Evolutionary conservation across 345 rosid species (phyloP), one percentile per base, ranked within the genome.

Genomic region (Eutrema heterophyllum): DNA sequence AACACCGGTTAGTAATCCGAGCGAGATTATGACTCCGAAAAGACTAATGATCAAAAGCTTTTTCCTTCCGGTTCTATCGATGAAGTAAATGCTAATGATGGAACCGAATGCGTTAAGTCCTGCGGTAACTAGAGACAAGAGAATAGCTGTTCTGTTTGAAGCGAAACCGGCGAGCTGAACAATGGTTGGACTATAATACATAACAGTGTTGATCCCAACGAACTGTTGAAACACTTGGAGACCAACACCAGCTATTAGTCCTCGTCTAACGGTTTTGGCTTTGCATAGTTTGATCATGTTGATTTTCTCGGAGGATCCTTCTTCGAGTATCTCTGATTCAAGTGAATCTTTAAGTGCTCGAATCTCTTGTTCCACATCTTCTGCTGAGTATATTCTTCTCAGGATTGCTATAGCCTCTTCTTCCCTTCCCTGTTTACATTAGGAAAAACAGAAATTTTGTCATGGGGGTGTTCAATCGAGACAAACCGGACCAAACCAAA

Each of bases 101-200:
- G 96, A 86, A 38, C 97, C 96, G 0, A 76, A 32, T 5, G 96
- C 96, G 14, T 90, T 93, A 51, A 93, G 88, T 11, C 96, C 91
- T 3, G 98, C 71, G 0, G 85, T 87, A 60, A 90, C 82, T 8
- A 90, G 85, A 21, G 93, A 89, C 15, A 90, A 92, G 45, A 86
- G 86, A 33, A 93, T 82, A 9, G 98, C 98, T 1, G 96, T 93
- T 69, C 50, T 77, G 79, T 93, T 93, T 7, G 97, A 93, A 3
- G 98, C 97, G 5, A 82, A 82, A 64, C 98, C 97, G 4, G 98
- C 97, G 0, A 87, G 67, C 74, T 93, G 98, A 68, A 90, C 51
- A 48, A 93, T 90, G 26, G 96, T 84, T 16, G 98, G 93, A 74
- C 97, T 88, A 79, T 90, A 93, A 46, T 93, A 93, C 98, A 93